A percentile compares a stretch with the other conserved stretches of the same genome.
phyloP scores from a whole-genome alignment of 305 asterid species.

The Solanum hybrid region DNA sequence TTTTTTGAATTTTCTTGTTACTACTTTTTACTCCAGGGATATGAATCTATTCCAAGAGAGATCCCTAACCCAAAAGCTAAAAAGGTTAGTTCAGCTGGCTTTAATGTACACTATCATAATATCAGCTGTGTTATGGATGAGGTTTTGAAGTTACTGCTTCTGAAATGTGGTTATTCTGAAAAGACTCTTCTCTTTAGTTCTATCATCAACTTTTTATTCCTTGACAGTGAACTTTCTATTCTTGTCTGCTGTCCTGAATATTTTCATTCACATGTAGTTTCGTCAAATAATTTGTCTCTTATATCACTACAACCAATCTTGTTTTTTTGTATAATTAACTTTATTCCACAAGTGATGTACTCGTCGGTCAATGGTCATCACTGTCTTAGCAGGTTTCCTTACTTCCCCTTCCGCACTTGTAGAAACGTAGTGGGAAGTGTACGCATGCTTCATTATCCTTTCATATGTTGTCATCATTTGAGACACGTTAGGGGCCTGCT shows the following conservation, averaged over 20 bases:
- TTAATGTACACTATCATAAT: neutral
- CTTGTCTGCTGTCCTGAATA: neutral
- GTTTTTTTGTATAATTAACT: neutral
- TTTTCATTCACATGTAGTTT: neutral
- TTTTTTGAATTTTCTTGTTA: neutral
- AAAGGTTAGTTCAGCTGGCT: conserved; percentile 37
- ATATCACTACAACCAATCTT: neutral
- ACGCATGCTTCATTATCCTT: neutral
- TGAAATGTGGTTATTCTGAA: neutral
- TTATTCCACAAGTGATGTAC: neutral
- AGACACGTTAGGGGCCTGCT: neutral
- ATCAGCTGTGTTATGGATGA: neutral
- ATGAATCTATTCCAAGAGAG: conserved; percentile 91
- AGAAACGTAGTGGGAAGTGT: neutral
- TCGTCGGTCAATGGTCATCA: neutral
- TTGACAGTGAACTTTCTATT: neutral
- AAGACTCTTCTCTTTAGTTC: neutral
- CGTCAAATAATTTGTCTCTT: neutral
- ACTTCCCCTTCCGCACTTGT: neutral
- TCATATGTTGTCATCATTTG: neutral
- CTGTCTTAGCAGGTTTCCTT: neutral
- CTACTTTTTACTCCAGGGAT: conserved; percentile 49
- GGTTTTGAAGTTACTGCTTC: neutral
- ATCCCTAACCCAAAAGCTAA: conserved; percentile 89
- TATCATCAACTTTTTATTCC: neutral